Conservation (phyloP, 2,329 filamentous ascomycete species). For the Pseudogymnoascus sp. region DNA sequence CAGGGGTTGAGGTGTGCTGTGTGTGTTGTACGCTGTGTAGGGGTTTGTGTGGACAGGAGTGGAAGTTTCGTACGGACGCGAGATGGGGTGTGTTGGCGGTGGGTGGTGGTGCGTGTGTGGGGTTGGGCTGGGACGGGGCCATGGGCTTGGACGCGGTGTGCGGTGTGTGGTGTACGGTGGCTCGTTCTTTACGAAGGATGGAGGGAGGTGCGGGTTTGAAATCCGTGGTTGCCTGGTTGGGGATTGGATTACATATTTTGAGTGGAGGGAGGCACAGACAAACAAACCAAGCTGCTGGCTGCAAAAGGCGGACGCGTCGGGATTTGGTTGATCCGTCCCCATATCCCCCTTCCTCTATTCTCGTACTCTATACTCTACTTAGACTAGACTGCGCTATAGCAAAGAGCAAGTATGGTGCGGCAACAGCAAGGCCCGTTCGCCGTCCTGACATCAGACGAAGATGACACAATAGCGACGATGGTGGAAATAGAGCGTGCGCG, state of each 20-base stretch:
- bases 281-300: background rate
- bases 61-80: background rate
- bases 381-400: background rate
- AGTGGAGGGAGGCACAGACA: background rate
- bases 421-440: background rate
- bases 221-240: background rate
- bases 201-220: background rate
- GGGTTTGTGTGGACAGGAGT: background rate
- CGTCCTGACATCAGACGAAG: background rate
- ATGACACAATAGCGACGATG: background rate
- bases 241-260: background rate
- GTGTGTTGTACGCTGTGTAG: background rate
- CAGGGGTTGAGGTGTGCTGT: background rate
- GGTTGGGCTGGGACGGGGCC: background rate
- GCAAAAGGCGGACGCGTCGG: background rate
- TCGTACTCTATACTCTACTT: background rate
- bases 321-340: background rate
- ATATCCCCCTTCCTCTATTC: background rate
- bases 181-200: too few species aligned
- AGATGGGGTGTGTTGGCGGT: background rate
- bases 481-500: background rate
- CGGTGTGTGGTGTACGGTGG: too few species aligned
- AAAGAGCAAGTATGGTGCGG: background rate
- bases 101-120: background rate
- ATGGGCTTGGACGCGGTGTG: background rate